Conservation (phyloP, 495 filamentous ascomycete genomes). For the Podospora australis region DNA sequence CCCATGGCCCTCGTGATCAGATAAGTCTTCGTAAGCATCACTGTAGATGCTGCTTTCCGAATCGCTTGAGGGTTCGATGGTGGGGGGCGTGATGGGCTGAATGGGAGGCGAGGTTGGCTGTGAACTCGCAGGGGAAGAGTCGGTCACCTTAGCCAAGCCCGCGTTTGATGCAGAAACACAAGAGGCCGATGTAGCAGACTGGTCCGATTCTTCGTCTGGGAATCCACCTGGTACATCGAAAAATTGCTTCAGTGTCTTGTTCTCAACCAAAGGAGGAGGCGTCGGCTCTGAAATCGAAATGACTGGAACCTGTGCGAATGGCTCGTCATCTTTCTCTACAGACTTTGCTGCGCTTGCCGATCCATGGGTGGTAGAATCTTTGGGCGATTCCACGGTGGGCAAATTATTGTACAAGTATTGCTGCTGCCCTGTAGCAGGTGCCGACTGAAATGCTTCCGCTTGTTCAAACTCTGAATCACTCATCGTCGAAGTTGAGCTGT, state of each 20-base stretch:
- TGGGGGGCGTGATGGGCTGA: not conserved
- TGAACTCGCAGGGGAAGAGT: not conserved
- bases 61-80: conserved; percentile 21
- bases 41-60: conserved; percentile 65
- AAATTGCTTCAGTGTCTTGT: conserved; percentile 15
- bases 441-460: conserved; percentile 1
- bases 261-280: conserved; percentile 19
- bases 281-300: conserved; percentile 36
- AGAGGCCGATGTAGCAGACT: conserved; percentile 2
- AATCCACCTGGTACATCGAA: conserved; percentile 39
- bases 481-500: conserved; percentile 26
- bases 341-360: no score
- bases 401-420: no score
- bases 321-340: no score
- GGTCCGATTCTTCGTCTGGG: conserved; percentile 33
- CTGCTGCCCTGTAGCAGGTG: not conserved
- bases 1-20: conserved; percentile 61
- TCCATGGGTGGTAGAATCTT: no score
- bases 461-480: conserved; percentile 15
- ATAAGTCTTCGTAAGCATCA: conserved; percentile 76
- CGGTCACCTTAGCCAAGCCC: not conserved
- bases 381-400: no score
- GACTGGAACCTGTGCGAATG: conserved; percentile 23
- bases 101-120: not conserved
- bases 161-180: not conserved